These are phyloP conservation scores for Aureobasidium leucospermi DNA, from an alignment of 2,329 filamentous ascomycete genomes.

Conservation along the genomic window DNA sequence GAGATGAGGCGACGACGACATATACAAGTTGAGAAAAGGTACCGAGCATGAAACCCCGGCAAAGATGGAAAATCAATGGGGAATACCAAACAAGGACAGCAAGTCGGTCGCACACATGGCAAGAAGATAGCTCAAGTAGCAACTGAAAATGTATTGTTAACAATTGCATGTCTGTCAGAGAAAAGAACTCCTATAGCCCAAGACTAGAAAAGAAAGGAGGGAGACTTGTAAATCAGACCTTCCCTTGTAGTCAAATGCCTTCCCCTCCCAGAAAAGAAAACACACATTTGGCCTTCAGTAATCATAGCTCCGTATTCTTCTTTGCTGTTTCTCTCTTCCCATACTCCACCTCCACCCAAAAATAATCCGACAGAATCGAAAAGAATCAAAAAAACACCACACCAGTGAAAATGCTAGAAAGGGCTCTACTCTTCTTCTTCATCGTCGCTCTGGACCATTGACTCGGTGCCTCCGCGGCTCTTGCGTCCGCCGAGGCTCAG, in stretches of 20 bases:
- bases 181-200: no score
- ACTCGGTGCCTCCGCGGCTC: slow-evolving; percentile 14
- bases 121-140: no score
- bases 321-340: background rate
- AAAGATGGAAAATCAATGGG: no score
- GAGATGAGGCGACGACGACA: no score
- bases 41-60: no score
- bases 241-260: background rate
- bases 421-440: slow-evolving; percentile 12
- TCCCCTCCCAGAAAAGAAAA: background rate
- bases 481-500: slow-evolving; percentile 60
- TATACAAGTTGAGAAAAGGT: no score
- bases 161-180: no score
- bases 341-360: background rate
- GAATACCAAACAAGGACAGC: no score
- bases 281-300: background rate
- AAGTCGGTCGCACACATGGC: no score
- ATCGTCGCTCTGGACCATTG: slow-evolving; percentile 12
- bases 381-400: background rate
- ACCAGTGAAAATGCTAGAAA: background rate
- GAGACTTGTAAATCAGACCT: no score
- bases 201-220: no score
- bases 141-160: no score
- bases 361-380: background rate
- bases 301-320: slow-evolving; percentile 1